Evolutionary conservation across 257 asterid genomes (phyloP), one percentile per base, ranked within the genome.

Genomic region (Jaltomata sinuosa): DNA sequence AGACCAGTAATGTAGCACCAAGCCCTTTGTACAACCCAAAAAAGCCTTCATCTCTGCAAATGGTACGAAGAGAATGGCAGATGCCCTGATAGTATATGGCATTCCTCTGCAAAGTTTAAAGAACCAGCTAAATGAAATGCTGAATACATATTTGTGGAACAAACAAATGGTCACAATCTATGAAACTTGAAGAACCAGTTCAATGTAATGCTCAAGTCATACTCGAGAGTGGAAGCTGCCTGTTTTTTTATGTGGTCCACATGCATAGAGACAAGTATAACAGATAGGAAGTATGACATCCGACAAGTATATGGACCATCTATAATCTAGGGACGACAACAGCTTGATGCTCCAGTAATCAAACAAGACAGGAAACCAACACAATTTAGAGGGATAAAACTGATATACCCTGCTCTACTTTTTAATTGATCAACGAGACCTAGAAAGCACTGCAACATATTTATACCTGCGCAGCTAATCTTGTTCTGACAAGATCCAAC

Each of bases 11-110:
- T 74, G 99, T 96, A 52, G 98, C 97, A 84, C 98, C 98, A 18
- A 96, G 94, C 68, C 99, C 99, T 90, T 96, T 96, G 88, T 96
- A 96, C 81, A 96, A 88, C 45, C 98, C 99, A 59, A 93, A 86
- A 87, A 92, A 82, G 3, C 99, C 99, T 92, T 96, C 98, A 78
- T 94, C 99, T 86, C 91, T 91, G 93, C 97, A 93, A 88, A 96
- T 93, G 89, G 98, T 92, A 68, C 83, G 84, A 78, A 96, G 86
- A 8, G 98, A 92, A 84, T 96, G 98, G 87, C 91, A 85, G 80
- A 94, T 96, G 88, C 99, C 99, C 62, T 90, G 91, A 64, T 96
- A 96, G 89, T 96, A 96, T 65, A 90, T 86, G 18, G 95, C 86
- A 86, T 88, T 96, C 89, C 95, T 93, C 99, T 96, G 84, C 86